Evolutionary conservation across 2,329 filamentous ascomycete genomes (phyloP).

Genomic region (Pseudocercospora eumusae): DNA sequence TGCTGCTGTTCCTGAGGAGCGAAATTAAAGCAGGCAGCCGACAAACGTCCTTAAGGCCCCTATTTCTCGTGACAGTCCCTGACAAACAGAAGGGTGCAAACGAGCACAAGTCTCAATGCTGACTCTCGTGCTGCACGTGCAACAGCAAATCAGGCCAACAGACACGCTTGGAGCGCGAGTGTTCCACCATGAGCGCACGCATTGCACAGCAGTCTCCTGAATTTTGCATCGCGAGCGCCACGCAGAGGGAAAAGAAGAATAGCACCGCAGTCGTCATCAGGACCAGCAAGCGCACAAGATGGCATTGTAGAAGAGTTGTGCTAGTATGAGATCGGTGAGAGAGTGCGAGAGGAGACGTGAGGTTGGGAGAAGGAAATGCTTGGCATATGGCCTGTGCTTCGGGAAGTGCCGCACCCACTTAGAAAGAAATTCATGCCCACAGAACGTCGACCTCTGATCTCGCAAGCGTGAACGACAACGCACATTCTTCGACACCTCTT

Average conservation of each 20-base stretch:
- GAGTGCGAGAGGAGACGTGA: neutral
- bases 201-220: slow-evolving; percentile 8
- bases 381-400: neutral
- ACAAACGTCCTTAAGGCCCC: neutral
- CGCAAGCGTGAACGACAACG: slow-evolving; percentile 16
- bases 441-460: slow-evolving; percentile 1
- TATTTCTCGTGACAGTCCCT: neutral
- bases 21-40: neutral
- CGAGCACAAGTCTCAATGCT: neutral
- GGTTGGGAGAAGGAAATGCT: neutral
- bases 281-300: neutral
- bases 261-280: neutral
- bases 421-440: slow-evolving; percentile 1
- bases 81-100: neutral
- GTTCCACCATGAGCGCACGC: slow-evolving; percentile 7
- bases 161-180: neutral
- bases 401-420: neutral
- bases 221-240: slow-evolving; percentile 7
- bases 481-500: slow-evolving; percentile 21
- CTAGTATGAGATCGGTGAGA: neutral
- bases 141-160: neutral
- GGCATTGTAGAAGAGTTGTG: neutral
- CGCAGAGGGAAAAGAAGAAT: neutral
- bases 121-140: slow-evolving; percentile 1
- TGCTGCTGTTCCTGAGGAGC: neutral